Conservation (phyloP, 2,329 filamentous ascomycete genomes). For the Cordyceps cicadae region DNA sequence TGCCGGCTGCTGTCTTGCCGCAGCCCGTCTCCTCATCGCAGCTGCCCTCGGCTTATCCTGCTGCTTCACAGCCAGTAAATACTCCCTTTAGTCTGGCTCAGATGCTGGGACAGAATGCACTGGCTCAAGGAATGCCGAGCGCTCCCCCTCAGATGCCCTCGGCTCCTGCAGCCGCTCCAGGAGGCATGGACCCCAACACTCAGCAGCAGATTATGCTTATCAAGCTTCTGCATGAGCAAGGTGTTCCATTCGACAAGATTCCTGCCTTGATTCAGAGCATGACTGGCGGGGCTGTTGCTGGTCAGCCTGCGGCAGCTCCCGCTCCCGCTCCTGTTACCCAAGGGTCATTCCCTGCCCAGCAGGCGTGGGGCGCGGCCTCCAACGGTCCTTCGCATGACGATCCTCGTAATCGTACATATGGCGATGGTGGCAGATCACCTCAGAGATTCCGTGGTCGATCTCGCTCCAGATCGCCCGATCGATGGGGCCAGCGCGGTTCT, state of each 20-base stretch:
- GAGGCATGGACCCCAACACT: conserved; percentile 42
- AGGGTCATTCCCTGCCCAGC: conserved; percentile 30
- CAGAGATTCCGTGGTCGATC: conserved; percentile 53
- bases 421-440: conserved; percentile 55
- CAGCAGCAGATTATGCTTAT: conserved; percentile 68
- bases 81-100: conserved; percentile 33
- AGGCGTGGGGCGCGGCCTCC: conserved; percentile 23
- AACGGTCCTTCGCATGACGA: conserved; percentile 28
- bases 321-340: conserved; percentile 33
- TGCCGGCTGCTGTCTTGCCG: conserved; percentile 25
- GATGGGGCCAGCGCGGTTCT: conserved; percentile 59
- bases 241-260: conserved; percentile 71
- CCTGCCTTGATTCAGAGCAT: conserved; percentile 48
- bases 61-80: conserved; percentile 52
- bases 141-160: conserved; percentile 26
- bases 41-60: conserved; percentile 29
- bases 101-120: conserved; percentile 28
- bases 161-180: conserved; percentile 25
- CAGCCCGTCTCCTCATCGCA: conserved; percentile 25
- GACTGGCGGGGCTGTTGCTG: conserved; percentile 29
- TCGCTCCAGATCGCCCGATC: conserved; percentile 71
- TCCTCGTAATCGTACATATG: conserved; percentile 49
- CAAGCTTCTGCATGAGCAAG: conserved; percentile 66
- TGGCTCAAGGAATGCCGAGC: conserved; percentile 19
- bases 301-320: conserved; percentile 25